These are phyloP conservation scores for Cladosporium oxysporum DNA, from an alignment of 2,329 filamentous ascomycete species.

Conservation along the genomic window DNA sequence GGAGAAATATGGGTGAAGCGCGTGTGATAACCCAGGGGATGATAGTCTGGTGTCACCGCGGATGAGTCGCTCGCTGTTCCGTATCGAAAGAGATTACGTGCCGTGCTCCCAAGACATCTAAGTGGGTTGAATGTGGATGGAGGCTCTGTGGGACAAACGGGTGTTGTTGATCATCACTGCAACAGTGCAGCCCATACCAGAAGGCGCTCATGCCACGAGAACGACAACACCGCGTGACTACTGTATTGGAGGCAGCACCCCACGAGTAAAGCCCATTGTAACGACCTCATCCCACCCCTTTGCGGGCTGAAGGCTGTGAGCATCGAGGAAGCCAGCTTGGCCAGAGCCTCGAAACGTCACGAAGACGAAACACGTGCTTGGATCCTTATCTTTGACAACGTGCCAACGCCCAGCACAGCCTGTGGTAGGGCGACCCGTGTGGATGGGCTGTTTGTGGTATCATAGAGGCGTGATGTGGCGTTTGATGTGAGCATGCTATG, in stretches of 20 bases:
- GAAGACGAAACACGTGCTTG: constrained; percentile 18
- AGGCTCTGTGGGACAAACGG: neutral
- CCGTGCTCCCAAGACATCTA: constrained; percentile 5
- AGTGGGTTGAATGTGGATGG: constrained; percentile 2
- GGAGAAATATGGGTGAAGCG: constrained; percentile 19
- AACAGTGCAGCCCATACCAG: neutral
- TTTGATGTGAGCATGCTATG: neutral
- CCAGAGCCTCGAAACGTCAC: constrained; percentile 13
- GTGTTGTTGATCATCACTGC: constrained; percentile 1
- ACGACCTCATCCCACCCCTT: constrained; percentile 3
- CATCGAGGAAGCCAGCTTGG: neutral
- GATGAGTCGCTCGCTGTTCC: neutral
- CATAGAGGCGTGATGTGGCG: neutral
- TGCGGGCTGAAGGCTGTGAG: neutral
- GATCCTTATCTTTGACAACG: constrained; percentile 16
- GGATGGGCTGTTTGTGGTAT: neutral
- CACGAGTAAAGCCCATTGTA: neutral
- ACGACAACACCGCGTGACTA: constrained; percentile 1
- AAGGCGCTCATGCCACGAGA: neutral
- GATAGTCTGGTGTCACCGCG: neutral
- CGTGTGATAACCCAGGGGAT: constrained; percentile 1
- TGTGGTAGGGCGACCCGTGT: neutral
- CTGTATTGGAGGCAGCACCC: neutral
- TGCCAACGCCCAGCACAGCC: constrained; percentile 4
- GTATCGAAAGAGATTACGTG: neutral